phyloP scores from a whole-genome alignment of 106 monocot genomes.

The Dendrobium chrysotoxum region DNA sequence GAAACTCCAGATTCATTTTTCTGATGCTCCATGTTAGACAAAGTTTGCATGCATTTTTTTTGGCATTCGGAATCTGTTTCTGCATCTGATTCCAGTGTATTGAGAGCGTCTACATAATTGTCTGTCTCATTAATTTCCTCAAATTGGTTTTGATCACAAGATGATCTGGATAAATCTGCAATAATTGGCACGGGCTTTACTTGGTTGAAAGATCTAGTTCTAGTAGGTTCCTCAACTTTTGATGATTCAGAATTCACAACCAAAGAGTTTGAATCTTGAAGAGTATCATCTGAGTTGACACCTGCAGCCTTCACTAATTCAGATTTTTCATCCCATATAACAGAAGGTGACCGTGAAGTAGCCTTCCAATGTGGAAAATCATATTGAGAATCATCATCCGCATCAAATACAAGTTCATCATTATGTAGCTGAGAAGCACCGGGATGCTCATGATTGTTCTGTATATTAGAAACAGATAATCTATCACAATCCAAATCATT shows the following conservation, averaged over 20 bases:
- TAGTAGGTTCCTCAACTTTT: slow-evolving; percentile 13
- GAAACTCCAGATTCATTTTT: slow-evolving; percentile 14
- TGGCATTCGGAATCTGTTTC: slow-evolving; percentile 34
- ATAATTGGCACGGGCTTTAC: slow-evolving; percentile 6
- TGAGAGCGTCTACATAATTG: slow-evolving; percentile 62
- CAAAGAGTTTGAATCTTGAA: slow-evolving; percentile 12
- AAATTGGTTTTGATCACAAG: slow-evolving; percentile 13
- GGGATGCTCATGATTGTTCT: slow-evolving; percentile 12
- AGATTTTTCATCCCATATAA: slow-evolving; percentile 53
- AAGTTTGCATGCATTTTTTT: slow-evolving; percentile 58
- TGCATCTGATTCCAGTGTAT: slow-evolving; percentile 50
- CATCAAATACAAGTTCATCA: slow-evolving; percentile 19
- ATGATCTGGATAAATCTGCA: slow-evolving; percentile 5
- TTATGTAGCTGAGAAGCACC: slow-evolving; percentile 19
- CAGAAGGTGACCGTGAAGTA: slow-evolving; percentile 29
- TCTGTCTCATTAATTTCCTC: slow-evolving; percentile 59
- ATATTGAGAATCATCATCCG: slow-evolving; percentile 19
- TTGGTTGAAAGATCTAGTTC: slow-evolving; percentile 9
- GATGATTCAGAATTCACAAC: slow-evolving; percentile 8
- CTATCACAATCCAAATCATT: slow-evolving; percentile 30
- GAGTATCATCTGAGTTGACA: slow-evolving; percentile 14
- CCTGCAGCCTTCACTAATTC: slow-evolving; percentile 32
- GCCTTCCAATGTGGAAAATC: slow-evolving; percentile 22
- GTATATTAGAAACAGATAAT: slow-evolving; percentile 20
- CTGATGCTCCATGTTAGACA: slow-evolving; percentile 12